Conservation (phyloP, 2,329 filamentous ascomycete genomes). For the Lasiodiplodia sp. region DNA sequence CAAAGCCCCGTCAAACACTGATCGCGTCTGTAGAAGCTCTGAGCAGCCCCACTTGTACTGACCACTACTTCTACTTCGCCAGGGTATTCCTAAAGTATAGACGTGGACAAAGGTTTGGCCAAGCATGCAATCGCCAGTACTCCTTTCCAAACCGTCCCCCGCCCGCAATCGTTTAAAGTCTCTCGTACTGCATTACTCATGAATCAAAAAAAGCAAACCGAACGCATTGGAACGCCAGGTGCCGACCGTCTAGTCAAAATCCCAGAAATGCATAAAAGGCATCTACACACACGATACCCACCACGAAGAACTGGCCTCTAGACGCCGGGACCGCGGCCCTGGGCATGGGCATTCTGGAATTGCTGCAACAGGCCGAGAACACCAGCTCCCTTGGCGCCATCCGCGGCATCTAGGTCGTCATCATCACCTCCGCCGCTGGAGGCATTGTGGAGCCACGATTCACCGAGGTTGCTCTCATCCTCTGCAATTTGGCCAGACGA, state of each 20-base stretch:
- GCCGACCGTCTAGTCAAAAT: background rate
- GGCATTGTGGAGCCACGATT: slow-evolving; percentile 60
- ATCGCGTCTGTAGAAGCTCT: too few relatives aligned
- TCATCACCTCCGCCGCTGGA: slow-evolving; percentile 53
- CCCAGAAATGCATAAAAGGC: background rate
- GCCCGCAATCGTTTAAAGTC: background rate
- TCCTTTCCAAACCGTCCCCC: background rate
- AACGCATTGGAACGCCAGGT: background rate
- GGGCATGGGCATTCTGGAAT: slow-evolving; percentile 68
- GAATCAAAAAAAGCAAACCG: background rate
- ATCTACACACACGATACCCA: background rate
- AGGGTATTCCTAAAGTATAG: background rate
- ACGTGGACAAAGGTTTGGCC: background rate
- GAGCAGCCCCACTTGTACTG: too few relatives aligned
- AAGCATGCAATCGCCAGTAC: background rate
- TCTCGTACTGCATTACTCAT: background rate
- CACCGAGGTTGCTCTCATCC: slow-evolving; percentile 67
- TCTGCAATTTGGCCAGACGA: slow-evolving; percentile 55
- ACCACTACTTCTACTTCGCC: background rate
- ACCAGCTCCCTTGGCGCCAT: slow-evolving; percentile 57
- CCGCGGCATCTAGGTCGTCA: slow-evolving; percentile 52
- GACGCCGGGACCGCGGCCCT: slow-evolving; percentile 51
- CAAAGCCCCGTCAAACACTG: too few relatives aligned
- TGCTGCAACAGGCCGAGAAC: slow-evolving; percentile 72
- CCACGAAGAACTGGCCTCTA: background rate